A percentile compares a stretch with the other conserved stretches of the same genome.
Conservation (phyloP, 371 early-diverging fungal species). For the Lichtheimia ramosa region DNA sequence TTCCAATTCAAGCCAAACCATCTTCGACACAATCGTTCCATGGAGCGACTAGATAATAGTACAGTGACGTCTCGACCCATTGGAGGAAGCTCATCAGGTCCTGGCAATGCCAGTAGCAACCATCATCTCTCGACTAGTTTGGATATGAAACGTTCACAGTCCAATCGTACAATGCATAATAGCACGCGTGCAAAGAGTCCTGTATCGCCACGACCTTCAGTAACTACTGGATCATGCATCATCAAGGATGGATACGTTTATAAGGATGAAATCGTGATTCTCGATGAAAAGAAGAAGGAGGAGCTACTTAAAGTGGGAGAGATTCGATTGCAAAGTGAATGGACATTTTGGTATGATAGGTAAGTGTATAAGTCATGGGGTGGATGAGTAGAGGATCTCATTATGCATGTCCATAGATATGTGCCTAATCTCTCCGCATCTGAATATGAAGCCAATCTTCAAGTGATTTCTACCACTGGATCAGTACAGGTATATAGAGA, state of each 20-base stretch:
- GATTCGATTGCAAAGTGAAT: constrained; percentile 53
- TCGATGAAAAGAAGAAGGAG: constrained; percentile 31
- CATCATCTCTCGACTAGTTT: constrained; percentile 3
- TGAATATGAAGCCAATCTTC: constrained; percentile 62
- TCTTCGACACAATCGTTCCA: constrained; percentile 5
- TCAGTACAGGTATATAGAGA: constrained; percentile 56
- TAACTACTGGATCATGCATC: not conserved
- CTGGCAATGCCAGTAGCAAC: constrained; percentile 5
- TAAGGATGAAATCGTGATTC: constrained; percentile 27
- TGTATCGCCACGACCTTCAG: constrained; percentile 4
- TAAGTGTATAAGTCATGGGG: constrained; percentile 22
- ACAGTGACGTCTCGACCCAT: no score
- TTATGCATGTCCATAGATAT: constrained; percentile 33
- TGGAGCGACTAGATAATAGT: not conserved
- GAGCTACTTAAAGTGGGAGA: constrained; percentile 25
- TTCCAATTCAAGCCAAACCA: constrained; percentile 31
- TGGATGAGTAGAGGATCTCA: not conserved
- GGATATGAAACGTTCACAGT: constrained; percentile 9
- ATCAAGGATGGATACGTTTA: constrained; percentile 30
- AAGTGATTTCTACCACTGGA: constrained; percentile 54
- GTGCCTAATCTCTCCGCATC: constrained; percentile 51
- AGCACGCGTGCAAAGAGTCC: not conserved
- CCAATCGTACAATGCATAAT: constrained; percentile 4
- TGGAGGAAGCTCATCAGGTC: not conserved
- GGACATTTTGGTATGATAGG: constrained; percentile 72